Evolutionary conservation across 1,284 basidiomycete genomes (phyloP).

Genomic region (Anthracocystis walkeri): DNA sequence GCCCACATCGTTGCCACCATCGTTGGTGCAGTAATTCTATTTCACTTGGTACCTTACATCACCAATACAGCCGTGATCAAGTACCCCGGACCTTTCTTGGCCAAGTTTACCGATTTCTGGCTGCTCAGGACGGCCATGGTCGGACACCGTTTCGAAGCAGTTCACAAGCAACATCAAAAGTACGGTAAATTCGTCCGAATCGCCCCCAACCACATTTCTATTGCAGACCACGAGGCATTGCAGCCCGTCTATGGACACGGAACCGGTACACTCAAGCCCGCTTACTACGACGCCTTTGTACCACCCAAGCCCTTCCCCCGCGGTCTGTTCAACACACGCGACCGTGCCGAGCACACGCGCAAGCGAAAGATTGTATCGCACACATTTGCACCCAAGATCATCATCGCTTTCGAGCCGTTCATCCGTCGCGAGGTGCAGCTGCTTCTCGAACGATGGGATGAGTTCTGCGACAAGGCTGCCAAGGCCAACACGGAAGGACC

Average conservation of each 20-base stretch:
- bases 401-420: conserved; percentile 62
- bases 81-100: conserved; percentile 80
- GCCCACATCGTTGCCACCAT: conserved; percentile 33
- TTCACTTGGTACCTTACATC: conserved; percentile 54
- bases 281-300: conserved; percentile 80
- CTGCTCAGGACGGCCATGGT: conserved; percentile 76
- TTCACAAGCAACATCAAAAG: conserved; percentile 81
- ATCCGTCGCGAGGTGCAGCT: conserved; percentile 61
- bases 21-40: conserved; percentile 39
- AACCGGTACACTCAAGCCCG: conserved; percentile 56
- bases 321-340: conserved; percentile 85
- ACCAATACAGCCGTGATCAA: conserved; percentile 30
- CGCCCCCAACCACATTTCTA: conserved; percentile 86
- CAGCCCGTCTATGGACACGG: conserved; percentile 57
- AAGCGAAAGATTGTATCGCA: conserved; percentile 90
- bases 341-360: conserved; percentile 82
- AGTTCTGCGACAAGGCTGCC: conserved; percentile 55
- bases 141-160: conserved; percentile 80
- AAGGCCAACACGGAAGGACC: conserved; percentile 46
- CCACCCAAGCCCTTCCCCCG: conserved; percentile 68
- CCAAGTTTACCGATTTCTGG: conserved; percentile 83
- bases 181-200: conserved; percentile 83
- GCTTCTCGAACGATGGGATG: conserved; percentile 62
- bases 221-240: conserved; percentile 75
- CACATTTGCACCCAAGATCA: conserved; percentile 76